Base-by-base conservation (phyloP, 306 rosid genomes). In the Pyrus pyrifolia region DNA sequence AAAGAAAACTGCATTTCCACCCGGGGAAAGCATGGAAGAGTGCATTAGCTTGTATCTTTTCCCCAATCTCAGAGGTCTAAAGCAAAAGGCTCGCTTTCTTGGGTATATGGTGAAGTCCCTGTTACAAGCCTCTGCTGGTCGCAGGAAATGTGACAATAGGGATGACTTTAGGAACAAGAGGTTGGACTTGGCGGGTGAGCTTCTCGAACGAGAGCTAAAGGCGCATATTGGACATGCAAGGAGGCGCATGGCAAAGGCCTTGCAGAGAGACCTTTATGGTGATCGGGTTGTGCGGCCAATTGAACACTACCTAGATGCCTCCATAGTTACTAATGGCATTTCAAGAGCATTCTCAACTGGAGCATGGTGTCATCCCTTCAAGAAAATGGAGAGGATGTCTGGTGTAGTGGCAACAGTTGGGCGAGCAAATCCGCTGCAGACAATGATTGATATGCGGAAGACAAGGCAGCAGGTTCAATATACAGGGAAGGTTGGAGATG, bases 271-370 rank as follows among this genome's bases (percentile, higher is more conserved):
- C 77, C 97, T 92, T 22, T 87, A 89, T 44, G 96, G 90, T 61
- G 98, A 92, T 33, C 88, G 89, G 38, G 82, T 69, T 1, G 84
- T 96, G 35, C 92, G 86, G 2, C 92, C 86, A 4, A 81, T 91
- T 78, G 99, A 96, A 72, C 86, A 88, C 79, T 96, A 96, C 82
- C 84, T 96, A 11, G 99, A 96, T 73, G 96, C 99, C 53, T 90
- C 99, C 55, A 89, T 96, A 70, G 89, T 96, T 57, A 89, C 99
- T 55, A 96, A 91, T 73, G 99, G 98, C 82, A 90, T 96, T 58
- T 88, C 94, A 60, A 81, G 99, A 78, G 99, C 99, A 71, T 96
- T 96, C 83, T 96, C 99, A 42, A 96, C 98, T 11, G 98, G 99
- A 65, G 97, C 98, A 17, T 96, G 99, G 99, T 77, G 91, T n/a